These are phyloP conservation scores for Paecilomyces sp. DNA, from an alignment of 2,329 filamentous ascomycete genomes.

Conservation along the genomic window DNA sequence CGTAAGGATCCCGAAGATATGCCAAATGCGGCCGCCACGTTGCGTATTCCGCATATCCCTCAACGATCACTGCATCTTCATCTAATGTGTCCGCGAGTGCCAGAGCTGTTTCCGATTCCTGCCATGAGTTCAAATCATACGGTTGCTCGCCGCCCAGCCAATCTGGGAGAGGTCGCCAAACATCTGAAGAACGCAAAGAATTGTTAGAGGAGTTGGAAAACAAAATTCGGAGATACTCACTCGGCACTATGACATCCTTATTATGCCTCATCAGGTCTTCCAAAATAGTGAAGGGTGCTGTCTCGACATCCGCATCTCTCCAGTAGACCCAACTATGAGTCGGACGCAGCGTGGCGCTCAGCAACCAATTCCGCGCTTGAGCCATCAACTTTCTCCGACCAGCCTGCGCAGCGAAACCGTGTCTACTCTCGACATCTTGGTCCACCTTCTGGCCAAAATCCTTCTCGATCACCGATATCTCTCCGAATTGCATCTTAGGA, in stretches of 20 bases:
- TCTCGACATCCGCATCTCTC: slow-evolving; percentile 97
- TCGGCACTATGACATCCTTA: slow-evolving; percentile 97
- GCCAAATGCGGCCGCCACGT: slow-evolving; percentile 97
- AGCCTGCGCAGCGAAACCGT: slow-evolving; percentile 94
- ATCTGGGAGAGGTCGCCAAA: slow-evolving; percentile 96
- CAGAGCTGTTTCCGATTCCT: slow-evolving; percentile 94
- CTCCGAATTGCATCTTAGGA: slow-evolving; percentile 76
- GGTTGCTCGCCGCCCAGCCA: slow-evolving; percentile 98
- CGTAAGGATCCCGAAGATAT: slow-evolving; percentile 92
- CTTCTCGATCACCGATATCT: slow-evolving; percentile 97
- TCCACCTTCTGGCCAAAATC: slow-evolving; percentile 98
- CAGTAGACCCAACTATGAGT: slow-evolving; percentile 99
- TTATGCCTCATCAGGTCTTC: slow-evolving; percentile 98
- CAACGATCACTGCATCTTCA: slow-evolving; percentile 96
- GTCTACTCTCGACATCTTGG: slow-evolving; percentile 93
- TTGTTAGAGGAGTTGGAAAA: not conserved
- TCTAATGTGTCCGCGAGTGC: slow-evolving; percentile 90
- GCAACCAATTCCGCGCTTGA: slow-evolving; percentile 91
- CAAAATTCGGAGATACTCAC: slow-evolving; percentile 52
- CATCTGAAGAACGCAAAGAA: slow-evolving; percentile 52
- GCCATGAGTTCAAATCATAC: slow-evolving; percentile 98
- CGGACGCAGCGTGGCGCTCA: slow-evolving; percentile 85
- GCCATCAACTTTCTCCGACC: slow-evolving; percentile 94
- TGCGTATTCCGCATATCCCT: slow-evolving; percentile 97
- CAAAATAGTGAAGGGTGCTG: slow-evolving; percentile 89